Evolutionary conservation across 495 filamentous ascomycete species (phyloP).

Genomic region (Aspergillus baeticus): DNA sequence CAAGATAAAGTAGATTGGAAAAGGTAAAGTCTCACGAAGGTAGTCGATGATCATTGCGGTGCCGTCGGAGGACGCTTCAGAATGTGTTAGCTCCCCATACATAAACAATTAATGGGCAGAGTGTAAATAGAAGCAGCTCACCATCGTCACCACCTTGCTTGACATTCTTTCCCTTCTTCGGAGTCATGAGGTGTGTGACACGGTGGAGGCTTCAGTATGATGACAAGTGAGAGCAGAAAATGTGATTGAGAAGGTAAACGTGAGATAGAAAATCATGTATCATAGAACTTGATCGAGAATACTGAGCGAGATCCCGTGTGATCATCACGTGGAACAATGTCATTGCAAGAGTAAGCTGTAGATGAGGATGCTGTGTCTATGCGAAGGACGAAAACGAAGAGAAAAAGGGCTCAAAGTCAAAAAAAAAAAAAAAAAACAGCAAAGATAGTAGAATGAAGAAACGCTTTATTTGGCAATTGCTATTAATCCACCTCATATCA

Average conservation of each 20-base stretch:
- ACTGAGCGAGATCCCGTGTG: not conserved
- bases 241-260: conserved; percentile 4
- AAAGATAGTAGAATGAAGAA: not conserved
- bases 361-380: not conserved
- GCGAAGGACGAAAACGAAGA: not conserved
- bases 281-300: not conserved
- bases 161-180: conserved; percentile 46
- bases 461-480: not conserved
- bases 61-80: conserved; percentile 25
- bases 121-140: conserved; percentile 19
- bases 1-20: not conserved
- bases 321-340: conserved; percentile 1
- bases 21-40: conserved; percentile 46
- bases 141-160: conserved; percentile 41
- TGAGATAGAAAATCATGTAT: not conserved
- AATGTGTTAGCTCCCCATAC: conserved; percentile 16
- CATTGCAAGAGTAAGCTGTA: not conserved
- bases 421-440: not conserved
- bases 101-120: not conserved
- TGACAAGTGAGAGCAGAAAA: not conserved
- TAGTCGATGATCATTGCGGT: conserved; percentile 52
- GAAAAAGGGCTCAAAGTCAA: not conserved
- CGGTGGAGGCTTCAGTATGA: not conserved
- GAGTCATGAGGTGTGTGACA: conserved; percentile 6
- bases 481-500: conserved; percentile 2